Percentiles rank a stretch among this genome's conserved stretches.
phyloP scores from a whole-genome alignment of 2,329 filamentous ascomycete genomes.

The Fusarium chlamydosporum region DNA sequence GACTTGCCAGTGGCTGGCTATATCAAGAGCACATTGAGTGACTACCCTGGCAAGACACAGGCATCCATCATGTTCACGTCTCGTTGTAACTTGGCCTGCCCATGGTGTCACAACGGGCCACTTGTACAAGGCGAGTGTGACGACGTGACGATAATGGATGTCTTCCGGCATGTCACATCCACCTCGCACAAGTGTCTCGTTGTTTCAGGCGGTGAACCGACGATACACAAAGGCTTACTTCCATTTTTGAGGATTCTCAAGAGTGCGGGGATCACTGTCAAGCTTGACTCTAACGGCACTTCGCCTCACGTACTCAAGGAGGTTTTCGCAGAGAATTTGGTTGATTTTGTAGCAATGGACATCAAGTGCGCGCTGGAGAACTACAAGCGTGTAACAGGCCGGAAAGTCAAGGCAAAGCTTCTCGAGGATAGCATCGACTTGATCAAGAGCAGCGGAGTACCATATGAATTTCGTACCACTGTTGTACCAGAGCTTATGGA shows the following conservation, averaged over 20 bases:
- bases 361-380: slow-evolving; percentile 48
- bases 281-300: slow-evolving; percentile 46
- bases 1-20: slow-evolving; percentile 43
- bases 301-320: slow-evolving; percentile 5
- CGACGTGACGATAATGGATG: slow-evolving; percentile 22
- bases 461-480: slow-evolving; percentile 44
- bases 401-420: slow-evolving; percentile 35
- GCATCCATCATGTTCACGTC: slow-evolving; percentile 48
- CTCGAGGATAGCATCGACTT: slow-evolving; percentile 39
- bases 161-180: slow-evolving; percentile 39
- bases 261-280: slow-evolving; percentile 25
- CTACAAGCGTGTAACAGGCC: slow-evolving; percentile 42
- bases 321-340: slow-evolving; percentile 27
- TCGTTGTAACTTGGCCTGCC: slow-evolving; percentile 43
- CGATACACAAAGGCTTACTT: slow-evolving; percentile 44
- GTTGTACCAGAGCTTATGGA: slow-evolving; percentile 44
- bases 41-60: slow-evolving; percentile 46
- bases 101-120: slow-evolving; percentile 47
- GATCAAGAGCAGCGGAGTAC: slow-evolving; percentile 41
- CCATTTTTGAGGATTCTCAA: slow-evolving; percentile 41
- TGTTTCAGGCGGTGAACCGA: slow-evolving; percentile 45
- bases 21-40: slow-evolving; percentile 43
- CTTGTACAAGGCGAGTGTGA: slow-evolving; percentile 41
- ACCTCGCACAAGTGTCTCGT: slow-evolving; percentile 43
- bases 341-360: slow-evolving; percentile 47